Base-by-base conservation (phyloP, 1,284 basidiomycete species). In the Dichomitus squalens region DNA sequence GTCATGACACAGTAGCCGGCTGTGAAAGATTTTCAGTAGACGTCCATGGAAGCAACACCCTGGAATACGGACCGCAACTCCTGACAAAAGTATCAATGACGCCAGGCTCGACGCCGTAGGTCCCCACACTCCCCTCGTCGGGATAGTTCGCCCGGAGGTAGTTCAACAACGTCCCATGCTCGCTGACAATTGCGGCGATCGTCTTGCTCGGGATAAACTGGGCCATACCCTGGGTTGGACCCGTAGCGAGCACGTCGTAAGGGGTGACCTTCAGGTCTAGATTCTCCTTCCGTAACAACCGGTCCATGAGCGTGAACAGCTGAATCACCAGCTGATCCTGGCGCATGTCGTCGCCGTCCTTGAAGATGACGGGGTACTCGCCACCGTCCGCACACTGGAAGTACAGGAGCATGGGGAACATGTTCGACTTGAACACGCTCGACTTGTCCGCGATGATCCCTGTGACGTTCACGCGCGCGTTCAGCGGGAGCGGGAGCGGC, bases 1-100 rank as follows among this genome's bases (percentile, higher is more conserved):
- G 97, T 99, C 27, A 99, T 88, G 11, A 99, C 97, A 64, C 96
- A 99, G 72, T 99, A 99, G 0, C 97, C 97, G 55, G 97, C 96
- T 98, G 68, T 18, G 2, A 36, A 43, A 54, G 44, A 6, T 21
- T 4, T 20, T 51, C 20, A 63, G 43, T 18, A 35, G 25, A 20
- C 7, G 23, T 8, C 52, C 21, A 41, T 8, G 16, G n/a, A 20
- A 18, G 23, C 11, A 31, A 41, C 11, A 0, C 18, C 9, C 40
- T 2, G 8, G 25, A 3, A 20, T 6, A 80, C 94, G 66, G 68
- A 97, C 96, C 96, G 70, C 97, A 99, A 70, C 96, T 98, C 52
- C 95, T 81, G 39, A 99, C 89, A 73, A 98, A 99, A 0, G 95
- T 98, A 68, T 99, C 97, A 66, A 99, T 88, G 2, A 99, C 95